Percentiles rank a stretch among this genome's conserved stretches.
Evolutionary conservation across 805 yeast species (phyloP).

Genomic region (Scheffersomyces amazonensis): DNA sequence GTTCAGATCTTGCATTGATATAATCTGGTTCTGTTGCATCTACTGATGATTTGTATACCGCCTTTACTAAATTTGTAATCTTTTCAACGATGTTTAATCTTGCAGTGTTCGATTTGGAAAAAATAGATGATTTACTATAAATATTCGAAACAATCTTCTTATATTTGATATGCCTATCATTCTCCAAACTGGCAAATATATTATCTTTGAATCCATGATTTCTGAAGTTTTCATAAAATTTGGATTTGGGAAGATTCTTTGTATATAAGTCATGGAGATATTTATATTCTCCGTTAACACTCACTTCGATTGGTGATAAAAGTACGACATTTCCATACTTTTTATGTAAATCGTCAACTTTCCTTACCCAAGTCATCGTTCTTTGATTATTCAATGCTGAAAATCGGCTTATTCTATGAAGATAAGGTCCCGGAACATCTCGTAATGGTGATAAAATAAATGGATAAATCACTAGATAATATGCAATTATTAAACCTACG

Average conservation of each 20-base stretch:
- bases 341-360: constrained; percentile 48
- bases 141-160: constrained; percentile 29
- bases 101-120: constrained; percentile 26
- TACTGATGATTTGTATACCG: constrained; percentile 26
- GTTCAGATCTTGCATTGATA: constrained; percentile 28
- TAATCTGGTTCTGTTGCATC: constrained; percentile 30
- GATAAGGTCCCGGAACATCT: constrained; percentile 56
- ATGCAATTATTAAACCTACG: constrained; percentile 9
- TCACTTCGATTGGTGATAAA: constrained; percentile 59
- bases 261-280: constrained; percentile 55
- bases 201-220: constrained; percentile 53
- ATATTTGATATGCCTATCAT: constrained; percentile 42
- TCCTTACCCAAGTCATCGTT: constrained; percentile 37
- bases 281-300: constrained; percentile 49
- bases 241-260: constrained; percentile 53
- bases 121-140: constrained; percentile 34
- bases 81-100: constrained; percentile 23
- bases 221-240: constrained; percentile 57
- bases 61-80: constrained; percentile 21
- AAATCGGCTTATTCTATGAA: constrained; percentile 43
- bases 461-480: constrained; percentile 42
- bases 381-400: constrained; percentile 40
- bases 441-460: constrained; percentile 47
- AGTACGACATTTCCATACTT: constrained; percentile 63
- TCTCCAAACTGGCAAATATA: constrained; percentile 55